Base-by-base conservation (phyloP, 495 filamentous ascomycete species). In the Penicillium ucsense region DNA sequence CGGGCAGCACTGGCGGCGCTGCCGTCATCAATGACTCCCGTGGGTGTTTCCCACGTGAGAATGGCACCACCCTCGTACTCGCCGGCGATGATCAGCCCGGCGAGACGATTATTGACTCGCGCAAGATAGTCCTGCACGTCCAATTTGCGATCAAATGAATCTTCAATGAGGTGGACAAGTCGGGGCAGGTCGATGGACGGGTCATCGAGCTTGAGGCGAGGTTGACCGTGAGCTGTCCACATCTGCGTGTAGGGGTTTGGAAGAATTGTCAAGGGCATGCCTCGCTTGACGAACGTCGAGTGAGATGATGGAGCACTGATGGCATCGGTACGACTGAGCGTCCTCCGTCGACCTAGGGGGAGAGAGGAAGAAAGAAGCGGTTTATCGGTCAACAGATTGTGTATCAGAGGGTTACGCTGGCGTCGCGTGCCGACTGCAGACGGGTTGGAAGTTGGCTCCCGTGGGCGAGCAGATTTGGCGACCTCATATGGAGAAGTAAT, bases 21-120 rank as follows among this genome's bases (percentile, higher is more conserved):
- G 45, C 73, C 71, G 41, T 77, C 72, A 41, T 80, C 68, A 28
- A 54, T 39, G 2, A 82, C 63, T 0, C 74, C 75, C 0, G 79
- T 80, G 0, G 90, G 88, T 31, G 73, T 68, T 72, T 99, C 92
- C 92, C 92, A 99, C 2, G 92, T 99, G 11, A 97, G 68, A 33
- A 99, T 80, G 6, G 92, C 92, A 2, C 87, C 92, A 43, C 92
- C 92, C 72, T 97, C 92, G 60, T 99, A 99, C 51, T 95, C 86
- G 3, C 92, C 92, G 0, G 92, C 94, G 46, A 99, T 83, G 45
- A 99, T 94, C 45, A 97, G 65, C 3, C 90, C 94, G 4, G 92
- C 92, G 0, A 95, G 74, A 9, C 83, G 82, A 31, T 80, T 76
- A 29, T 85, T 75, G 36, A 95, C 79, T 32, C 92, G 83, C 11